Evolutionary conservation across 2,329 filamentous ascomycete species (phyloP).

Genomic region (Westerdykella aurantiaca): DNA sequence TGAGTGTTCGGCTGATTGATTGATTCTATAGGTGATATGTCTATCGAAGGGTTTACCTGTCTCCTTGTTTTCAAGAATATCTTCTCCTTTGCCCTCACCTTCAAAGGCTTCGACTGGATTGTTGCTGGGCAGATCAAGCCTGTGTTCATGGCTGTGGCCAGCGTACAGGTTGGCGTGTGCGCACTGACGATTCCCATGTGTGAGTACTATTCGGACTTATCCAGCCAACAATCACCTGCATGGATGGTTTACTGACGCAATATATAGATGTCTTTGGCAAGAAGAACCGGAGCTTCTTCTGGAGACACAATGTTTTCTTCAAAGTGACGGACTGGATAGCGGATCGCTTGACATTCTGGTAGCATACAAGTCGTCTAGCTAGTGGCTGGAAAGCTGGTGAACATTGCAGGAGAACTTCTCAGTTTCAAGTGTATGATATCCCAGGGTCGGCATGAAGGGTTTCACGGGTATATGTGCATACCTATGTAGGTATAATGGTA

Average conservation of each 20-base stretch:
- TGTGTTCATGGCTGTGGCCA: slow-evolving; percentile 65
- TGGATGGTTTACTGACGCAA: neutral
- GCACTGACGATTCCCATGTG: slow-evolving; percentile 69
- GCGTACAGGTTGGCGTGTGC: slow-evolving; percentile 73
- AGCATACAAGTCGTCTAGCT: neutral
- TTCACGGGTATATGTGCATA: neutral
- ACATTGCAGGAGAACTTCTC: neutral
- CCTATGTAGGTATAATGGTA: neutral
- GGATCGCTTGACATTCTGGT: slow-evolving; percentile 11
- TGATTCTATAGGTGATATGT: slow-evolving; percentile 57
- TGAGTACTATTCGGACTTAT: slow-evolving; percentile 48
- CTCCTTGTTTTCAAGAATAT: slow-evolving; percentile 93
- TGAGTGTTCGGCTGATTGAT: neutral
- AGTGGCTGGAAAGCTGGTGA: neutral
- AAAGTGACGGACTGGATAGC: slow-evolving; percentile 27
- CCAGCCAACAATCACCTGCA: neutral
- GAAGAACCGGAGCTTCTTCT: slow-evolving; percentile 31
- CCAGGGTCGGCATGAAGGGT: neutral
- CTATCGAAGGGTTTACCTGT: slow-evolving; percentile 83
- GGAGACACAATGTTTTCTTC: slow-evolving; percentile 32
- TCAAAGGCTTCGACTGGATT: slow-evolving; percentile 79
- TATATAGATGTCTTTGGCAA: slow-evolving; percentile 31
- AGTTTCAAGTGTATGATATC: too few relatives aligned
- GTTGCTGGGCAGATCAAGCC: slow-evolving; percentile 56
- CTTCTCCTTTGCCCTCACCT: slow-evolving; percentile 81